Evolutionary conservation across 352 stramenopile species (phyloP).

Genomic region (Phytopythium sindhum): DNA sequence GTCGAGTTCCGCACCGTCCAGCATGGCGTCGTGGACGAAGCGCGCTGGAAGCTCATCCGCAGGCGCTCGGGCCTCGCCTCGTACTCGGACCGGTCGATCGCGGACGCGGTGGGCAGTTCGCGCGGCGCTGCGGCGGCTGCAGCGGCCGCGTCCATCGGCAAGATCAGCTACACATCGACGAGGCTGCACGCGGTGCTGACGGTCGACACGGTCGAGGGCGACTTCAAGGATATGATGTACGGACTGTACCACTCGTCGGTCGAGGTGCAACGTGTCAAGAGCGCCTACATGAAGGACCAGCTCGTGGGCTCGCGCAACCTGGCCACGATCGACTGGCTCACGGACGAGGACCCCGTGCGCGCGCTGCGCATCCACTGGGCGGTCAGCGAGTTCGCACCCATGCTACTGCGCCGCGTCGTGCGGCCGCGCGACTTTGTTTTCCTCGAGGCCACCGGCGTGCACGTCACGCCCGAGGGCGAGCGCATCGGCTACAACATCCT

Average conservation of each 20-base stretch:
- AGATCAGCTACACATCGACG: slow-evolving; percentile 15
- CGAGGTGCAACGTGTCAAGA: slow-evolving; percentile 26
- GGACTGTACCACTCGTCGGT: slow-evolving; percentile 21
- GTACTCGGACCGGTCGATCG: slow-evolving; percentile 24
- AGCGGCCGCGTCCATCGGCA: slow-evolving; percentile 14
- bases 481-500: slow-evolving; percentile 43
- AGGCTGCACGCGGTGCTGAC: slow-evolving; percentile 29
- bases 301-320: slow-evolving; percentile 23
- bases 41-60: slow-evolving; percentile 50
- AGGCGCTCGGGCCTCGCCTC: slow-evolving; percentile 24
- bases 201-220: slow-evolving; percentile 23
- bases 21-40: slow-evolving; percentile 32
- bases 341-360: slow-evolving; percentile 15
- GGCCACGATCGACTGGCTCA: slow-evolving; percentile 1
- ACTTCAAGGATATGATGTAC: slow-evolving; percentile 34
- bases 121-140: slow-evolving; percentile 13
- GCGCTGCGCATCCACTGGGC: slow-evolving; percentile 36
- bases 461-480: slow-evolving; percentile 19
- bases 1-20: slow-evolving; percentile 28
- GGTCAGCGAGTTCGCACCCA: slow-evolving; percentile 24
- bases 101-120: slow-evolving; percentile 6
- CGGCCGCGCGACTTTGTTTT: slow-evolving; percentile 47
- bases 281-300: slow-evolving; percentile 27
- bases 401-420: slow-evolving; percentile 28
- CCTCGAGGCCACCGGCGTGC: slow-evolving; percentile 36